These are phyloP conservation scores for Leishmania tarentolae DNA, from an alignment of 208 protist species.

Conservation along the genomic window DNA sequence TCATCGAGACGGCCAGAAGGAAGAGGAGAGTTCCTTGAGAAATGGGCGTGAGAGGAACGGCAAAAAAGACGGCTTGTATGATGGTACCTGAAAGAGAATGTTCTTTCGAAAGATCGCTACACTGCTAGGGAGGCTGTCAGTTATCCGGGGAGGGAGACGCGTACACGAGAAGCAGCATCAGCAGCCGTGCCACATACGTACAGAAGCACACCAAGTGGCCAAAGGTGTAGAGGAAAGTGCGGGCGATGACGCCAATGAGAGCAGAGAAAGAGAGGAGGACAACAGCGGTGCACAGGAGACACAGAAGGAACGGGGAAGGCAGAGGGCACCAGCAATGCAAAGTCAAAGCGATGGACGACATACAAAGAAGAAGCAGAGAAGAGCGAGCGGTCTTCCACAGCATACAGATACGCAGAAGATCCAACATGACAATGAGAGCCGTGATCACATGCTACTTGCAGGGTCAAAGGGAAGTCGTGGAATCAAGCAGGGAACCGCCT, in stretches of 20 bases:
- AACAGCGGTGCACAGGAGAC: neutral
- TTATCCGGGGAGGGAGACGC: neutral
- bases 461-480: too few relatives aligned
- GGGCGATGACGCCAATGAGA: neutral
- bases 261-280: neutral
- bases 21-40: neutral
- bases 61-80: neutral
- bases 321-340: neutral
- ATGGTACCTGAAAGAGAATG: neutral
- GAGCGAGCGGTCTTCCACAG: neutral
- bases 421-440: neutral
- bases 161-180: neutral
- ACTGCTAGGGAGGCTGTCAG: neutral
- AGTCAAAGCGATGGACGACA: neutral
- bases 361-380: neutral
- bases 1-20: neutral
- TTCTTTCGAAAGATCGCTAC: neutral
- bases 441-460: too few relatives aligned
- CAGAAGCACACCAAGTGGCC: neutral
- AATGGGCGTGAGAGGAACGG: neutral
- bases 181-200: neutral
- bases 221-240: neutral
- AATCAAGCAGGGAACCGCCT: too few relatives aligned
- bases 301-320: neutral
- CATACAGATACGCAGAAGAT: neutral